phyloP scores from a whole-genome alignment of 1,284 basidiomycete genomes.

The Cutaneotrichosporon arboriforme region DNA sequence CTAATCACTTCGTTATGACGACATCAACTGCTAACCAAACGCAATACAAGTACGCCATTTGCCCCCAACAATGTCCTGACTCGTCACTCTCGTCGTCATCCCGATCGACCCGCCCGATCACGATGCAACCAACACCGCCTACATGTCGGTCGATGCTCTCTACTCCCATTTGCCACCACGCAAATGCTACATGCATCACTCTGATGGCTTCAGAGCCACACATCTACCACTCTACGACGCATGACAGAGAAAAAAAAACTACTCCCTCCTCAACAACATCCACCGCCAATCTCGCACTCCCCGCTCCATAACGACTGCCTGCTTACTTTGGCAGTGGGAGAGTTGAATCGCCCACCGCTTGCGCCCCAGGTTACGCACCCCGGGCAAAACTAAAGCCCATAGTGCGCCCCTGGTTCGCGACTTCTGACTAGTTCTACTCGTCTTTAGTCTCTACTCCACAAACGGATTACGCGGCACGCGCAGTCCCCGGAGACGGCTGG shows the following conservation, averaged over 20 bases:
- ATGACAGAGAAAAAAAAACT: slow-evolving; percentile 5
- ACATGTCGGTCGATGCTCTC: neutral
- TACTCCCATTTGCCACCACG: neutral
- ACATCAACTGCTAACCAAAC: neutral
- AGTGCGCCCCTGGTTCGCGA: neutral
- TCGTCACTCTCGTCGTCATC: no score
- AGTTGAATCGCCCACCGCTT: slow-evolving; percentile 21
- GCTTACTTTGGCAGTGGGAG: slow-evolving; percentile 4
- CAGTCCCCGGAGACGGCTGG: neutral
- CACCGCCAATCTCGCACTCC: slow-evolving; percentile 10
- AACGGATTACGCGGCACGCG: slow-evolving; percentile 7
- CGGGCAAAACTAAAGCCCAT: no score
- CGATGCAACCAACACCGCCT: no score
- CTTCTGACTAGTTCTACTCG: slow-evolving; percentile 1
- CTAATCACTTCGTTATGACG: no score
- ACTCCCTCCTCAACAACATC: slow-evolving; percentile 2
- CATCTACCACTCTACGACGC: neutral
- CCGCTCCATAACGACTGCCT: neutral
- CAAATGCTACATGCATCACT: slow-evolving; percentile 6
- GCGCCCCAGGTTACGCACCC: neutral
- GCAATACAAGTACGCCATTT: no score
- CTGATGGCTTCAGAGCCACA: slow-evolving; percentile 15
- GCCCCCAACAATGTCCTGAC: no score
- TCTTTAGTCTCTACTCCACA: neutral
- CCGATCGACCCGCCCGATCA: no score